Base-by-base conservation (phyloP, 2,329 filamentous ascomycete species). In the Thielaviopsis musarum region DNA sequence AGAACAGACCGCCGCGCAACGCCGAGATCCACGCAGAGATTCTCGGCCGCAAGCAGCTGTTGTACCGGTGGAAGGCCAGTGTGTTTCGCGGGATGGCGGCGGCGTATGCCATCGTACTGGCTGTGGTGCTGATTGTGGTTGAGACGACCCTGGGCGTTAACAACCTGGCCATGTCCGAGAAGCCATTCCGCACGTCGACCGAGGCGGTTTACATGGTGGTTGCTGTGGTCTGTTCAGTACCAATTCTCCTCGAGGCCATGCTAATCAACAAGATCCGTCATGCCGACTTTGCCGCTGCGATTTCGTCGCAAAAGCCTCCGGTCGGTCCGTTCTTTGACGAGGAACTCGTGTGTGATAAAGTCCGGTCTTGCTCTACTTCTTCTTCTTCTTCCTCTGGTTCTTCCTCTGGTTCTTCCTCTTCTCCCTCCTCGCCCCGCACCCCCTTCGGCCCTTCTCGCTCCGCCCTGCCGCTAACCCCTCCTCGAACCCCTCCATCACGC, bases 291-390 rank as follows among this genome's bases (percentile, higher is more conserved):
- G 5, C 56, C 45, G 56, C 48, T 15, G 26, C 34, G 13, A 26
- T 58, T 34, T 58, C 56, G 21, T 26, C 56, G 17, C 24, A 58
- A 15, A 58, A 58, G 28, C 49, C 49, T 17, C 49, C 57, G 7
- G 21, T 17, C 7, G 49, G 49, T 12, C 48, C 56, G 3, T 54
- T 58, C 45, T 58, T 53, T 26, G 24, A 13, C 49, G 57, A 54
- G 24, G 55, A 48, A 7, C 45, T 49, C 15, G 9, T 10, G 2
- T 49, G n/a, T n/a, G 45, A 21, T 13, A 49, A 49, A 21, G 17
- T n/a, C 1, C 45, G 45, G 7, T 49, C 45, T 1, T 19, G 7
- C n/a, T 49, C 45, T 1, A 41, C 26, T 12, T 19, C 54, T 3
- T 38, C 54, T 9, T 22, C 34, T 17, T 41, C 54, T 17, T 34